phyloP scores from a whole-genome alignment of 2,329 filamentous ascomycete genomes.

The Dryadomyces quercus-mongolicae region DNA sequence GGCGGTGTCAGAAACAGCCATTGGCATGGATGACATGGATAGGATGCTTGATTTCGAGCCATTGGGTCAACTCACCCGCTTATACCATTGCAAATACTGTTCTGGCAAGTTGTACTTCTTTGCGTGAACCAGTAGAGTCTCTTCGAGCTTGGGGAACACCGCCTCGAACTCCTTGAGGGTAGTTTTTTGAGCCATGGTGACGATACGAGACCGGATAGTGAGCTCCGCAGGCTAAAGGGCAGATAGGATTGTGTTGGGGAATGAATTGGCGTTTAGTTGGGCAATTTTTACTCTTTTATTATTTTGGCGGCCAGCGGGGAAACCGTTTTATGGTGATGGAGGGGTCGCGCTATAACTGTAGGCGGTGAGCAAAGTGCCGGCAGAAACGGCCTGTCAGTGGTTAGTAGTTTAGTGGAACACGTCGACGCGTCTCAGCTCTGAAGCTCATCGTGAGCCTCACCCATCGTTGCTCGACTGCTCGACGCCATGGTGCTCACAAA shows the following conservation, averaged over 20 bases:
- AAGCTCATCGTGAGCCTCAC: too few species aligned
- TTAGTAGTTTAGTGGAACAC: not conserved
- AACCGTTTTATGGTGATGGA: not conserved
- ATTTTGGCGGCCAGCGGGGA: not conserved
- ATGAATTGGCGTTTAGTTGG: not conserved
- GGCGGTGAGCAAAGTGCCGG: not conserved
- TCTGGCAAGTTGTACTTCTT: slow-evolving; percentile 72
- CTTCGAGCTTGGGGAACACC: slow-evolving; percentile 75
- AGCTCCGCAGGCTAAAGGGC: too few species aligned
- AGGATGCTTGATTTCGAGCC: too few species aligned
- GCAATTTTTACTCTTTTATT: not conserved
- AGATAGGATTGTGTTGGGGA: not conserved
- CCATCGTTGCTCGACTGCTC: not conserved
- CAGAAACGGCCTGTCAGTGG: not conserved
- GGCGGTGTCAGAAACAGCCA: slow-evolving; percentile 3
- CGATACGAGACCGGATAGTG: not conserved
- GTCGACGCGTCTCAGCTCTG: not conserved
- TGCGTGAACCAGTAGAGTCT: slow-evolving; percentile 69
- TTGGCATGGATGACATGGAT: too few species aligned
- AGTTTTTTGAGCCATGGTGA: slow-evolving; percentile 52
- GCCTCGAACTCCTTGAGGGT: slow-evolving; percentile 80
- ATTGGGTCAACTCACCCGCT: slow-evolving; percentile 49
- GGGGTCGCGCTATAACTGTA: not conserved
- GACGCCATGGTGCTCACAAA: slow-evolving; percentile 39
- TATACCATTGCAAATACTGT: slow-evolving; percentile 75